Evolutionary conservation across 2,329 filamentous ascomycete genomes (phyloP).

Genomic region (Ustulina deusta): DNA sequence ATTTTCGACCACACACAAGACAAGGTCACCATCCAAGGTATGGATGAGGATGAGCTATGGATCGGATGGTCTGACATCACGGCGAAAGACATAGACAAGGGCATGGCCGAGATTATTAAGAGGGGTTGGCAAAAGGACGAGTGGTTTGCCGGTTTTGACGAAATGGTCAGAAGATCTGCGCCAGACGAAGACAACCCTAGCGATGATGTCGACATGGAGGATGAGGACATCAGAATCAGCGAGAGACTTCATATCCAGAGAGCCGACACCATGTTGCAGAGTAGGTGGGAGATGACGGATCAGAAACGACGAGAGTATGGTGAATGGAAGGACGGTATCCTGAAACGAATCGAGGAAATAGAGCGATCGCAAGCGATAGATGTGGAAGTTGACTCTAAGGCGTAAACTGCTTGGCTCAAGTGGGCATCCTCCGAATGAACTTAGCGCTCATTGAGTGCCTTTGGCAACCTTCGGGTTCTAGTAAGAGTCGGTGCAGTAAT

Average conservation of each 20-base stretch:
- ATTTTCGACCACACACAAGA: slow-evolving; percentile 57
- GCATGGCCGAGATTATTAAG: slow-evolving; percentile 69
- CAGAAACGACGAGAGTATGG: slow-evolving; percentile 70
- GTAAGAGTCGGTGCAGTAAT: background rate
- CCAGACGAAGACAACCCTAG: slow-evolving; percentile 45
- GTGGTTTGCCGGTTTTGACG: slow-evolving; percentile 72
- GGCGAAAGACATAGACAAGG: slow-evolving; percentile 69
- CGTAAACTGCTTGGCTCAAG: slow-evolving; percentile 16
- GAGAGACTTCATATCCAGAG: slow-evolving; percentile 60
- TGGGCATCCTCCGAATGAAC: background rate
- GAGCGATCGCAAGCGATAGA: slow-evolving; percentile 49
- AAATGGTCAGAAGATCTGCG: slow-evolving; percentile 58
- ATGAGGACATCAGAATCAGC: slow-evolving; percentile 52
- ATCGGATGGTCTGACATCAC: slow-evolving; percentile 64
- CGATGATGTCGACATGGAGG: slow-evolving; percentile 52
- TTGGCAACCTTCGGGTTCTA: background rate
- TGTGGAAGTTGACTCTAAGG: slow-evolving; percentile 40
- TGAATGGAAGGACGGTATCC: slow-evolving; percentile 72
- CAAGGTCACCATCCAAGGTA: slow-evolving; percentile 54
- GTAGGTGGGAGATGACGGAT: slow-evolving; percentile 75
- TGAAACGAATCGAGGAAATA: slow-evolving; percentile 66
- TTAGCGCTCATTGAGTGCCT: background rate
- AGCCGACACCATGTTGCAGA: slow-evolving; percentile 79
- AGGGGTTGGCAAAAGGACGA: slow-evolving; percentile 69
- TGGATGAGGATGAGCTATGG: slow-evolving; percentile 64